phyloP scores from a whole-genome alignment of 306 rosid species.

The Lathyrus oleraceus region DNA sequence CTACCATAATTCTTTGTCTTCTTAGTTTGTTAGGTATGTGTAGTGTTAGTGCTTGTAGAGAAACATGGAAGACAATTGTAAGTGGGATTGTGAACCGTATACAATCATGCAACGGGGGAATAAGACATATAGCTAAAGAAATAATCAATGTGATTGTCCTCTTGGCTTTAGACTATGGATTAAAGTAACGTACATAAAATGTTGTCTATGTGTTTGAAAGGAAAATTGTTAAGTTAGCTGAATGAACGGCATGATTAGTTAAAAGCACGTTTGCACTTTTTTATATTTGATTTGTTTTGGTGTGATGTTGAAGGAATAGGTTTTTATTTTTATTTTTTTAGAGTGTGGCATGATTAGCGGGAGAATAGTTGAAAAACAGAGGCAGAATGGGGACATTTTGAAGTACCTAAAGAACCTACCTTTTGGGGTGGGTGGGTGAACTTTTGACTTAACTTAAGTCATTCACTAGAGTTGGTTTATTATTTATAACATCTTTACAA shows the following conservation, averaged over 20 bases:
- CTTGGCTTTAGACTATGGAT: slow-evolving; percentile 24
- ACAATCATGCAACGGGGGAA: neutral
- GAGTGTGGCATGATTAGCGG: slow-evolving; percentile 44
- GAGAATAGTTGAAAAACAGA: slow-evolving; percentile 24
- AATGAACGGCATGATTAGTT: slow-evolving; percentile 32
- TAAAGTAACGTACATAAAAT: neutral
- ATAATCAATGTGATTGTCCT: slow-evolving; percentile 14
- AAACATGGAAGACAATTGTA: neutral
- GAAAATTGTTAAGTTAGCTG: slow-evolving; percentile 2
- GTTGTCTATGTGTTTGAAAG: slow-evolving; percentile 14
- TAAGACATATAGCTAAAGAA: slow-evolving; percentile 14
- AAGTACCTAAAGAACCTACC: slow-evolving; percentile 25
- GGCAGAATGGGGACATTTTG: neutral
- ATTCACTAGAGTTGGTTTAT: neutral
- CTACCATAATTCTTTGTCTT: slow-evolving; percentile 16
- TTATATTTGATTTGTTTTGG: slow-evolving; percentile 12
- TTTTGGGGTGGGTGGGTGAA: slow-evolving; percentile 9
- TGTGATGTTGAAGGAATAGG: slow-evolving; percentile 39
- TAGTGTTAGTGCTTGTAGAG: neutral
- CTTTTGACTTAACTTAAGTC: slow-evolving; percentile 28
- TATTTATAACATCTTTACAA: neutral
- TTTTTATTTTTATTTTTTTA: neutral
- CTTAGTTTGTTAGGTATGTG: slow-evolving; percentile 10
- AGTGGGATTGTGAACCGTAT: slow-evolving; percentile 14
- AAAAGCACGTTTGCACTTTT: slow-evolving; percentile 29